Evolutionary conservation across 495 filamentous ascomycete genomes (phyloP), one percentile per base, ranked within the genome.

Genomic region (Daldinia caldariorum): DNA sequence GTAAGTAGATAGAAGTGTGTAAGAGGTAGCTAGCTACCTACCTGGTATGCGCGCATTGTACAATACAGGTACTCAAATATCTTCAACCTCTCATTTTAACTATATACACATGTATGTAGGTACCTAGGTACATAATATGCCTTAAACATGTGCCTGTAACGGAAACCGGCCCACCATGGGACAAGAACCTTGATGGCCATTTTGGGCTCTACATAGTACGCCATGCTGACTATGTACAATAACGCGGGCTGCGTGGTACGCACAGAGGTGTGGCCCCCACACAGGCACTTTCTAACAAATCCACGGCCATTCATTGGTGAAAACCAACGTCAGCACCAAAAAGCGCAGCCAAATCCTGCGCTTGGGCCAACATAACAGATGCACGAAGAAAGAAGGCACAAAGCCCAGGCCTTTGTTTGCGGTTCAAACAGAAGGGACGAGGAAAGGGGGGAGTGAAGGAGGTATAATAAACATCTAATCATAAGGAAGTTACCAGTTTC

Each of bases 161-260:
- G 16, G 43, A 20, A 47, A 8, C 16, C 16, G 9, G 14, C 13
- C 49, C 49, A 53, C 49, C 13, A 22, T 20, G 9, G 9, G 18
- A 47, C 1, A 47, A 66, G 70, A 69, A 73, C 70, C 70, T 73
- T 73, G 70, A 69, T 69, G 70, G 70, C 31, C 66, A 59, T n/a
- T 34, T 63, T 10, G 29, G 16, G 31, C 20, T 18, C 14, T 39
- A 49, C n/a, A n/a, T n/a, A n/a, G n/a, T n/a, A n/a, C 47, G 47
- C 26, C 59, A 49, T 41, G 60, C 49, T 56, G 37, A 58, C 43
- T n/a, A n/a, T 51, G 20, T 26, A 53, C 12, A 2, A 9, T 26
- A 12, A 14, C 39, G 12, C 12, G 16, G 4, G 16, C 12, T 43
- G 39, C 39, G 16, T 43, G 16, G 49, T 51, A 51, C 49, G 12